Conservation (phyloP, 352 stramenopile species). For the Blastocystis sp. region DNA sequence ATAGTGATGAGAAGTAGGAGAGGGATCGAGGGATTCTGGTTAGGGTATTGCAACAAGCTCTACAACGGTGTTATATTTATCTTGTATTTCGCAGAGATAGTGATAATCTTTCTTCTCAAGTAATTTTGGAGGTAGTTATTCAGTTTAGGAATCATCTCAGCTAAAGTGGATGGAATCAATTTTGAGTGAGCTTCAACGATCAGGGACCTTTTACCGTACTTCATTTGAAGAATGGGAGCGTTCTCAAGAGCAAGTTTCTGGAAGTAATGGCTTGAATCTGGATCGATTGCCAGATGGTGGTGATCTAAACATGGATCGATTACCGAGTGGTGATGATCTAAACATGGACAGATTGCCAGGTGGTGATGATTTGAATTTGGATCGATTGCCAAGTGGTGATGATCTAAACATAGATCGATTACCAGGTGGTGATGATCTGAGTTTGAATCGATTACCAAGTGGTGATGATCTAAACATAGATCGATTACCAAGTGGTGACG, state of each 20-base stretch:
- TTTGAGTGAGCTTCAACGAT: not conserved
- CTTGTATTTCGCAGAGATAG: not conserved
- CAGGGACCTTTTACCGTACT: not conserved
- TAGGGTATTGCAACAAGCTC: not conserved
- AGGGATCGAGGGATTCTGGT: not conserved
- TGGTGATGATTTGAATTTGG: constrained; percentile 1
- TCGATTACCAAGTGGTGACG: not conserved
- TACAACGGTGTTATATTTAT: not conserved
- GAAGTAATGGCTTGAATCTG: not conserved
- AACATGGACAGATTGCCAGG: not conserved
- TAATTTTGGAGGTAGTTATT: too few relatives aligned
- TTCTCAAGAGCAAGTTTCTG: not conserved
- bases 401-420: not conserved
- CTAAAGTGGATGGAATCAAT: too few relatives aligned
- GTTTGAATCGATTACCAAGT: not conserved
- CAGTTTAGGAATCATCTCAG: too few relatives aligned
- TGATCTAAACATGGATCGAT: not conserved
- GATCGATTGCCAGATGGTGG: not conserved
- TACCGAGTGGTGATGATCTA: not conserved
- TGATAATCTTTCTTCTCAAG: too few relatives aligned
- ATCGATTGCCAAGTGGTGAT: not conserved
- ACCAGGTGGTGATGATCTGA: not conserved
- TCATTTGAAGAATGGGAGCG: not conserved
- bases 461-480: not conserved
- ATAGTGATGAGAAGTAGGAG: not conserved